Evolutionary conservation across 441 rosid genomes (phyloP), one percentile per base, ranked within the genome.

Genomic region (Bruguiera hainesii): DNA sequence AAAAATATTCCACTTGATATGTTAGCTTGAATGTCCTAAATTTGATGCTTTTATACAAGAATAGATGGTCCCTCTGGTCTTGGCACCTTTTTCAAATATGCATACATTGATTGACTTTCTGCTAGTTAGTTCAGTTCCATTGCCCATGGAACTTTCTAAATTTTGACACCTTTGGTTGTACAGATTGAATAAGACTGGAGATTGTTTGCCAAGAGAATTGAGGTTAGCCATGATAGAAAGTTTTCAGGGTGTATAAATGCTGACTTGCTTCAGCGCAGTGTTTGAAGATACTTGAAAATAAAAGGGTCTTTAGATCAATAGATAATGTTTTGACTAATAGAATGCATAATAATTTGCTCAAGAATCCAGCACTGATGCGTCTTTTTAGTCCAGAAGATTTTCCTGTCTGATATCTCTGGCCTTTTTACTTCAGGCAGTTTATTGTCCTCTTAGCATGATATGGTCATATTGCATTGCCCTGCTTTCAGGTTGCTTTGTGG

Each of bases 401-500:
- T 55, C 23, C 5, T 31, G 19, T 61, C 19, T 8, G 21, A 51
- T 33, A 49, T 48, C 15, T 7, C 18, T 57, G 19, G 65, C 35
- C 10, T 58, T 11, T 21, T 51, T 51, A 18, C 52, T 61, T 19
- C 57, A 23, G 56, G 20, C 25, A 10, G 30, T 16, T 68, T 15
- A 39, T 66, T n/a, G 33, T 61, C 56, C 39, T 65, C 61, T 33
- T 42, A 55, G 39, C 23, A 21, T 60, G 67, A 52, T 13, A 26
- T 35, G 13, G 49, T 19, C 48, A 11, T 31, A 30, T 63, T 61
- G 61, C n/a, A 58, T 56, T 33, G 3, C 5, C 20, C 21, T 52
- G 10, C 55, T 33, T 76, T 72, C 82, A 92, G 99, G 95, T 95
- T 83, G 99, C 96, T 79, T 72, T 95, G 73, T 92, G 98, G 99